phyloP scores from a whole-genome alignment of 352 stramenopile species.

The Phytopythium helicoides region DNA sequence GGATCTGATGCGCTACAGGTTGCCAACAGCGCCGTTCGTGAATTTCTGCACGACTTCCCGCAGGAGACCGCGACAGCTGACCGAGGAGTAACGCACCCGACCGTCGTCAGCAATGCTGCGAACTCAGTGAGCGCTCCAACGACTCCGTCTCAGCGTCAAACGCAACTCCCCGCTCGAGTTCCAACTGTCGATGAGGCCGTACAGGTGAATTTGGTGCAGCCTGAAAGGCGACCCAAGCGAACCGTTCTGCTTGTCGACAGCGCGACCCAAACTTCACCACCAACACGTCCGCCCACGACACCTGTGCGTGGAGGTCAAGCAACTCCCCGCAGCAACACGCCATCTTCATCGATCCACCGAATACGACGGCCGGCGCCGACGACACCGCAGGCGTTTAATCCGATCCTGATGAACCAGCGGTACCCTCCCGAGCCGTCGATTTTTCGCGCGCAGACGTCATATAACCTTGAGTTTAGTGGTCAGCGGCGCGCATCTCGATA shows the following conservation, averaged over 20 bases:
- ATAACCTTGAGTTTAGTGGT: conserved; percentile 29
- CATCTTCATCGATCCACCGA: background rate
- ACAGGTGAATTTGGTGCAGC: conserved; percentile 1
- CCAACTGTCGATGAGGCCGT: background rate
- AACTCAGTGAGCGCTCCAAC: background rate
- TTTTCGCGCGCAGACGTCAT: conserved; percentile 41
- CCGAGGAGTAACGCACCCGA: background rate
- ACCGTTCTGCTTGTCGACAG: conserved; percentile 27
- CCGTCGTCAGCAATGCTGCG: background rate
- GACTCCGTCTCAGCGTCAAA: background rate
- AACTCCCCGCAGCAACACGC: background rate
- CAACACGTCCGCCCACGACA: conserved; percentile 9
- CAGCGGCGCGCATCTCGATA: conserved; percentile 28
- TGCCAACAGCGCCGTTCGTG: conserved; percentile 24
- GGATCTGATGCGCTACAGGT: conserved; percentile 32
- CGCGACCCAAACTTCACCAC: conserved; percentile 24
- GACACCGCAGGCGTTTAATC: conserved; percentile 26
- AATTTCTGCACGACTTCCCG: conserved; percentile 24
- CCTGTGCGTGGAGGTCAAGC: background rate
- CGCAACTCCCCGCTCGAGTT: background rate
- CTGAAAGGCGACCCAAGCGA: conserved; percentile 8
- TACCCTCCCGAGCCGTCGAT: conserved; percentile 39
- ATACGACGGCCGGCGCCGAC: background rate
- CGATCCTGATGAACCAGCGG: conserved; percentile 45
- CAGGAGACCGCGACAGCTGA: conserved; percentile 11